Evolutionary conservation across 2,329 filamentous ascomycete genomes (phyloP), one percentile per base, ranked within the genome.

Genomic region (Alternaria angustiovoidea): DNA sequence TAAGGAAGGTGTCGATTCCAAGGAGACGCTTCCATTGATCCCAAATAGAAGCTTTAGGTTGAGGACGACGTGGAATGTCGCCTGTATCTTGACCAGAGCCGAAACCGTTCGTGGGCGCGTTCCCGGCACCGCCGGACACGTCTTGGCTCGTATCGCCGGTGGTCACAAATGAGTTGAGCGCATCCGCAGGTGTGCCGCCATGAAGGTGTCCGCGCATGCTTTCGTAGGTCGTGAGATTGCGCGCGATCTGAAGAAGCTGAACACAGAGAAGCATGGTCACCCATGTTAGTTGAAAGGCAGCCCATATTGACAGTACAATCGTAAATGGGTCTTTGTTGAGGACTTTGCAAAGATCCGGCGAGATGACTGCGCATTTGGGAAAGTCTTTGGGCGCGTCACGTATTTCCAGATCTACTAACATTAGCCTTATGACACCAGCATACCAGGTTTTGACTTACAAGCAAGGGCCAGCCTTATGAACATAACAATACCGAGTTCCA

Each of bases 261-360:
- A 98, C 96, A 65, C 93, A 91, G 61, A 97, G 85, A 34, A 99
- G 88, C 94, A 99, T 98, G n/a, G 91, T 89, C 3, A 98, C 92
- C 95, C 95, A 99, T 20, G 92, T 90, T 32, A 97, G 86, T 78
- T 99, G 96, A 43, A 97, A 82, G 2, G 87, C 85, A 7, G 87
- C 86, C 95, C 95, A 99, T 28, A 92, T 81, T 12, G 87, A 87
- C 20, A 97, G 84, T 11, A 96, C 83, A 26, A 97, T 85, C 1
- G 92, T 94, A 76, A 94, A 97, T 0, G 92, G 85, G 75, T 98
- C 94, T 51, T 90, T 88, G 72, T 92, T 91, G 67, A 96, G 82
- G 39, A 92, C 82, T 47, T 86, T 84, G 83, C 95, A 99, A 8
- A 97, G 80, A 0, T 83, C 80, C 2, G 89, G 85, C n/a, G 90